Evolutionary conservation across 768 basidiomycete genomes (phyloP), one percentile per base, ranked within the genome.

Genomic region (Calocybe cyanea): DNA sequence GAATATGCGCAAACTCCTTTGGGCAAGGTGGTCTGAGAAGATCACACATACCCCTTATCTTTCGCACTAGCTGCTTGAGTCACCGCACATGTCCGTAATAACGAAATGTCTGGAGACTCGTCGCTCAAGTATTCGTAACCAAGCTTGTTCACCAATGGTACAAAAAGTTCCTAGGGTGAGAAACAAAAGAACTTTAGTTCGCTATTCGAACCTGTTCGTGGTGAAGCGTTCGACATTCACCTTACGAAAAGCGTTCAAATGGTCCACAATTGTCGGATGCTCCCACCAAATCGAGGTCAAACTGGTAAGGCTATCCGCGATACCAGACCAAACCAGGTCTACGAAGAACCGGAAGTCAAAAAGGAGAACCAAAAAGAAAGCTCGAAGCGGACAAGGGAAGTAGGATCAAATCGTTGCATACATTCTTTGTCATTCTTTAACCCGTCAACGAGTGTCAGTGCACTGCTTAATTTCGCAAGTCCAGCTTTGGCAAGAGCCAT

Each of bases 261-360:
- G 68, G 30, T 72, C 73, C 28, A 68, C 71, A 53, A 73, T 69
- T 21, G 67, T 72, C 25, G 64, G 68, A 57, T 91, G 68, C 63
- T 95, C 92, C 87, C 90, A 96, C 87, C 92, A 96, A 2, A 81
- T 77, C 6, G 72, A 75, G 8, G 70, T 60, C 23, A 96, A 63
- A 28, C 68, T 62, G 20, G 58, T 54, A 40, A 97, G 63, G 41
- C 74, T 80, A 9, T 70, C 67, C 3, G 74, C 65, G 38, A 94
- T 81, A 45, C 80, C 80, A 39, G 78, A 70, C 91, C 88, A 93
- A 13, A 95, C 89, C 49, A 91, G 72, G 64, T 83, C 92, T 92
- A 55, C n/a, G 33, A 40, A 23, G 21, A 33, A 38, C 11, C 11
- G 24, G 15, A 36, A 17, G 31, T 13, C 28, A 5, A 35, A 30